Conservation (phyloP, 2,329 filamentous ascomycete species). For the Lachnellula willkommii region DNA sequence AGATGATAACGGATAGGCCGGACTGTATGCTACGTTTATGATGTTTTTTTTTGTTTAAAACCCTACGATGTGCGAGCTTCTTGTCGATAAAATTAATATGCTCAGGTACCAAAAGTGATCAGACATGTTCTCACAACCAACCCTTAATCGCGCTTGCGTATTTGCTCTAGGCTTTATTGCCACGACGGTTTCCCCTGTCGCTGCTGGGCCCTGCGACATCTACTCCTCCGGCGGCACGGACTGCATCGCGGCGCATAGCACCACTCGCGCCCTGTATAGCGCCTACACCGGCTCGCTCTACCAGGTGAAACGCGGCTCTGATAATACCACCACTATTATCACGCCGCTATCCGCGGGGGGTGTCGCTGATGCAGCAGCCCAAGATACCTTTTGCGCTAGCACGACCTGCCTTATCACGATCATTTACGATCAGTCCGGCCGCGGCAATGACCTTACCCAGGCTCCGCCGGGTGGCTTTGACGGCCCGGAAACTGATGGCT, state of each 20-base stretch:
- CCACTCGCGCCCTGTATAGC: slow-evolving; percentile 57
- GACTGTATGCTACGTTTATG: background rate
- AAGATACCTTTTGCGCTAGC: slow-evolving; percentile 55
- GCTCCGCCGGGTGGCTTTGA: slow-evolving; percentile 52
- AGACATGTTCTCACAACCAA: slow-evolving; percentile 31
- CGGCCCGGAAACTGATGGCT: slow-evolving; percentile 51
- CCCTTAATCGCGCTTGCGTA: slow-evolving; percentile 21
- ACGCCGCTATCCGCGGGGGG: slow-evolving; percentile 50
- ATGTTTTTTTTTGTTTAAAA: background rate
- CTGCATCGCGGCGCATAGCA: slow-evolving; percentile 61
- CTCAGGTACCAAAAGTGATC: background rate
- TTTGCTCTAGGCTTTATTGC: slow-evolving; percentile 32
- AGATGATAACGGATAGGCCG: slow-evolving; percentile 4
- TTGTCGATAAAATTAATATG: background rate
- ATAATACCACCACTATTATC: slow-evolving; percentile 35
- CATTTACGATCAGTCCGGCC: slow-evolving; percentile 62
- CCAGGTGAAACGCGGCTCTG: slow-evolving; percentile 52
- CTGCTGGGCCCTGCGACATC: slow-evolving; percentile 56
- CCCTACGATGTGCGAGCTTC: background rate
- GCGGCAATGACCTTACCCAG: slow-evolving; percentile 56
- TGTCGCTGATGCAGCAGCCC: slow-evolving; percentile 54
- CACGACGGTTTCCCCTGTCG: slow-evolving; percentile 35
- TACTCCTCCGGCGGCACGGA: slow-evolving; percentile 54
- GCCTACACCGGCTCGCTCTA: slow-evolving; percentile 51
- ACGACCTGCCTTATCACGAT: slow-evolving; percentile 59